Percentiles rank a stretch among this genome's conserved stretches.
Evolutionary conservation across 2,329 filamentous ascomycete genomes (phyloP).

Genomic region (Pyrenochaeta sp.): DNA sequence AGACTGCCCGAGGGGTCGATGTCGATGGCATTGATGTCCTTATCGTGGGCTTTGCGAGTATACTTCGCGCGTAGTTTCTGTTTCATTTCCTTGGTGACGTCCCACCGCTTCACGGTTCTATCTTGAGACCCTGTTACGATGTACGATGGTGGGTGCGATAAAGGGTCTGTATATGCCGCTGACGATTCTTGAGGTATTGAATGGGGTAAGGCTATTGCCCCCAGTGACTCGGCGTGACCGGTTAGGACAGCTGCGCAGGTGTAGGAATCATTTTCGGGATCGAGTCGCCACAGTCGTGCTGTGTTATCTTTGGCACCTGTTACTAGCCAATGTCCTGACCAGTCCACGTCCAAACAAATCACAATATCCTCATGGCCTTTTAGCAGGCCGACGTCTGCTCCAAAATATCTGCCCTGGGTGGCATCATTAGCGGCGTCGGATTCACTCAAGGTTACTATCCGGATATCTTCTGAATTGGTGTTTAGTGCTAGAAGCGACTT

Average conservation of each 20-base stretch:
- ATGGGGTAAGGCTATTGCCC: conserved; percentile 85
- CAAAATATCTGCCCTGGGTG: conserved; percentile 72
- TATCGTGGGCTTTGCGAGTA: conserved; percentile 96
- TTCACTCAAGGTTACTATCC: conserved; percentile 76
- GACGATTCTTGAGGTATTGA: conserved; percentile 72
- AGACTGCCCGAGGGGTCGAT: conserved; percentile 76
- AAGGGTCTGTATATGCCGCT: conserved; percentile 74
- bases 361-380: conserved; percentile 96
- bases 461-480: conserved; percentile 93
- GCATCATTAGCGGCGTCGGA: conserved; percentile 37
- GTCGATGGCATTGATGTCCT: conserved; percentile 96
- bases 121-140: conserved; percentile 94
- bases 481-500: conserved; percentile 85
- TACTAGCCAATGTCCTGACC: conserved; percentile 96
- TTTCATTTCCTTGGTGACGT: conserved; percentile 65
- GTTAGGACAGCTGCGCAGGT: conserved; percentile 83
- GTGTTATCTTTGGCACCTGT: conserved; percentile 98
- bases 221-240: conserved; percentile 92
- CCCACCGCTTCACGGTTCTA: conserved; percentile 94
- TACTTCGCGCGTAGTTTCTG: conserved; percentile 74
- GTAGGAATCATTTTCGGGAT: conserved; percentile 76
- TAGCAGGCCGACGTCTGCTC: conserved; percentile 84
- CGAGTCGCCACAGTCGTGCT: conserved; percentile 87
- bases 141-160: conserved; percentile 82
- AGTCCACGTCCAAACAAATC: conserved; percentile 92